Percentiles rank a stretch among this genome's conserved stretches.
phyloP scores from a whole-genome alignment of 768 basidiomycete genomes.

The Leucosporidium creatinivorum region DNA sequence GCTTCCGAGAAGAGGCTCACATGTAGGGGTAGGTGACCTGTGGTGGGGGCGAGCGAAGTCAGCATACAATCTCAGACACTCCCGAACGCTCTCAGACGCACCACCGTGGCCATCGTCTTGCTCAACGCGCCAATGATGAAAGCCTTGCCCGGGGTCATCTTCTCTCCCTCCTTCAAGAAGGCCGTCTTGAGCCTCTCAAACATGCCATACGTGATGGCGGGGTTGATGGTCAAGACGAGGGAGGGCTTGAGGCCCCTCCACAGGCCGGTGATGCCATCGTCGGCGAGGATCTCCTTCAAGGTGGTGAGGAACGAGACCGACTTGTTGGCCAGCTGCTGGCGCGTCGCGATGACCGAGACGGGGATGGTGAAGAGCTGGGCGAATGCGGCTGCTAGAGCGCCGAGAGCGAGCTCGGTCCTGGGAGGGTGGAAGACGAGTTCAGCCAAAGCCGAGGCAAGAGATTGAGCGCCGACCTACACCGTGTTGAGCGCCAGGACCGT shows the following conservation, averaged over 20 bases:
- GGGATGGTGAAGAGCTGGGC: slow-evolving; percentile 98
- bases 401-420: slow-evolving; percentile 64
- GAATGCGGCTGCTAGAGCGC: slow-evolving; percentile 84
- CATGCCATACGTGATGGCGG: slow-evolving; percentile 81
- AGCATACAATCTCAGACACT: background rate
- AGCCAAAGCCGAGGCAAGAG: background rate
- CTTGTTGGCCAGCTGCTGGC: slow-evolving; percentile 72
- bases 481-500: slow-evolving; percentile 49
- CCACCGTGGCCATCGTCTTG: slow-evolving; percentile 92
- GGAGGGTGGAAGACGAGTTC: background rate
- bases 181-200: slow-evolving; percentile 84
- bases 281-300: slow-evolving; percentile 74
- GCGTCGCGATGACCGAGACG: slow-evolving; percentile 91
- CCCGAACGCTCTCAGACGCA: slow-evolving; percentile 45
- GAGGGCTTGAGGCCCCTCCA: slow-evolving; percentile 92
- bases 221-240: slow-evolving; percentile 91
- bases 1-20: too few relatives aligned
- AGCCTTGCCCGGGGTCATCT: slow-evolving; percentile 66
- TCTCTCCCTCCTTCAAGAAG: slow-evolving; percentile 50
- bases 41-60: background rate
- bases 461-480: slow-evolving; percentile 20
- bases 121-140: slow-evolving; percentile 86
- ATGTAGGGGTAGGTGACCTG: slow-evolving; percentile 93
- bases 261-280: slow-evolving; percentile 68
- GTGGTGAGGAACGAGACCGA: slow-evolving; percentile 64